These are phyloP conservation scores for Coniella lustricola DNA, from an alignment of 2,329 filamentous ascomycete genomes.

Conservation along the genomic window DNA sequence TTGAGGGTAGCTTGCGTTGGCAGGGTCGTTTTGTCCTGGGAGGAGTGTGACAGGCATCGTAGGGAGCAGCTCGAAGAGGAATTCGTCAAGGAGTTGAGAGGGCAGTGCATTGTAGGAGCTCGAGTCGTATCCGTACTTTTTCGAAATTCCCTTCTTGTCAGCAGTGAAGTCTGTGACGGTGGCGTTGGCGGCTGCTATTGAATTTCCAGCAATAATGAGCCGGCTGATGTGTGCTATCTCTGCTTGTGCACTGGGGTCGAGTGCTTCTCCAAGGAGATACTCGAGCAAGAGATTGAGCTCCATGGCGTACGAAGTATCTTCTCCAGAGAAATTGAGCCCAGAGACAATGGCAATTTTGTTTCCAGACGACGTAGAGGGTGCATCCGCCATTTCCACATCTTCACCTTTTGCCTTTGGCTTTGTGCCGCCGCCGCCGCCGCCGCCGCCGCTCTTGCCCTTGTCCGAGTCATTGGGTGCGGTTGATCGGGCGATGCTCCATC, in stretches of 20 bases:
- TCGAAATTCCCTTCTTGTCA: conserved; percentile 43
- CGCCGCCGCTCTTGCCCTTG: conserved; percentile 27
- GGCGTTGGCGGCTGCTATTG: conserved; percentile 45
- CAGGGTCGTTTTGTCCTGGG: conserved; percentile 77
- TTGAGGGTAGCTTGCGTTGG: conserved; percentile 83
- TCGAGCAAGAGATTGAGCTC: conserved; percentile 74
- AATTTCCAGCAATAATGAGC: conserved; percentile 88
- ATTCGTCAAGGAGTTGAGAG: conserved; percentile 74
- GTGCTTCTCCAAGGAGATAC: conserved; percentile 77
- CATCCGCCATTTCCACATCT: conserved; percentile 53
- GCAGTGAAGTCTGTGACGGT: conserved; percentile 3
- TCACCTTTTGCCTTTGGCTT: conserved; percentile 40
- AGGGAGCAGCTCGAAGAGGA: conserved; percentile 73
- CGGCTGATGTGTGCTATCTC: conserved; percentile 65
- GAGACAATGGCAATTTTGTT: conserved; percentile 77
- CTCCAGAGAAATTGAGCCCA: conserved; percentile 75
- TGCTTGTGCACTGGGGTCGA: conserved; percentile 52
- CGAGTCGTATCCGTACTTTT: conserved; percentile 93
- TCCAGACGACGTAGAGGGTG: conserved; percentile 25
- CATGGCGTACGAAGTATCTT: conserved; percentile 63
- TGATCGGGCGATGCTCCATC: conserved; percentile 64
- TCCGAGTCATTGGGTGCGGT: conserved; percentile 25
- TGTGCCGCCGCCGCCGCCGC: too few species aligned
- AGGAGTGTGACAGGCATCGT: conserved; percentile 84
- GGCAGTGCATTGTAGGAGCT: conserved; percentile 81